These are phyloP conservation scores for Capsella rubella DNA, from an alignment of 441 rosid genomes.

Conservation along the genomic window DNA sequence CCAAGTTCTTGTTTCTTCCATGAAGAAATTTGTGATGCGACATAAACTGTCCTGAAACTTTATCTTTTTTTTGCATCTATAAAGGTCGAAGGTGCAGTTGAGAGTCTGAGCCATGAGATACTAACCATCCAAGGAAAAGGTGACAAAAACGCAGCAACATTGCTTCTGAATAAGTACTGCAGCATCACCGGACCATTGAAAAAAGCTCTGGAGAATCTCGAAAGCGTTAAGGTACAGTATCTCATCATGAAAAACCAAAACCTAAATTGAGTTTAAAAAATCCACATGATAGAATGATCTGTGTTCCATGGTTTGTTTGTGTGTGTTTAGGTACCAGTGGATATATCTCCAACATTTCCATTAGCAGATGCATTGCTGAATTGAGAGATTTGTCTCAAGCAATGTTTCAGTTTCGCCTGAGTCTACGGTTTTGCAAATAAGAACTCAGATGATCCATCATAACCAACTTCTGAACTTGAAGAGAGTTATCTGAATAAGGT, in stretches of 20 bases:
- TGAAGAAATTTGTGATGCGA: conserved; percentile 18
- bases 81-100: conserved; percentile 82
- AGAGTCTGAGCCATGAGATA: conserved; percentile 84
- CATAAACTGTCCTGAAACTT: conserved; percentile 32
- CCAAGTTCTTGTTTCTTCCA: conserved; percentile 5
- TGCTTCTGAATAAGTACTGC: conserved; percentile 71
- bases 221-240: conserved; percentile 60
- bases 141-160: conserved; percentile 76
- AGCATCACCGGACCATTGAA: conserved; percentile 67
- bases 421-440: background rate
- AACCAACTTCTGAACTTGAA: background rate
- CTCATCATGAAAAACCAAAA: background rate
- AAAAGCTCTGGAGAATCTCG: conserved; percentile 70
- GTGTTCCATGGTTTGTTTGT: conserved; percentile 5
- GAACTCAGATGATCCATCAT: background rate
- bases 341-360: conserved; percentile 79
- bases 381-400: conserved; percentile 40
- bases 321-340: conserved; percentile 77
- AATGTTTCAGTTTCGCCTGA: background rate
- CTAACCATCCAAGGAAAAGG: conserved; percentile 92
- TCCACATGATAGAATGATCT: conserved; percentile 14
- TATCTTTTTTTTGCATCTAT: conserved; percentile 17
- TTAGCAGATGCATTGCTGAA: conserved; percentile 50
- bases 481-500: background rate
- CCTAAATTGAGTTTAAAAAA: background rate